A percentile compares a stretch with the other conserved stretches of the same genome.
phyloP scores from a whole-genome alignment of 371 early-diverging fungal genomes.

The Spraguea lophii region DNA sequence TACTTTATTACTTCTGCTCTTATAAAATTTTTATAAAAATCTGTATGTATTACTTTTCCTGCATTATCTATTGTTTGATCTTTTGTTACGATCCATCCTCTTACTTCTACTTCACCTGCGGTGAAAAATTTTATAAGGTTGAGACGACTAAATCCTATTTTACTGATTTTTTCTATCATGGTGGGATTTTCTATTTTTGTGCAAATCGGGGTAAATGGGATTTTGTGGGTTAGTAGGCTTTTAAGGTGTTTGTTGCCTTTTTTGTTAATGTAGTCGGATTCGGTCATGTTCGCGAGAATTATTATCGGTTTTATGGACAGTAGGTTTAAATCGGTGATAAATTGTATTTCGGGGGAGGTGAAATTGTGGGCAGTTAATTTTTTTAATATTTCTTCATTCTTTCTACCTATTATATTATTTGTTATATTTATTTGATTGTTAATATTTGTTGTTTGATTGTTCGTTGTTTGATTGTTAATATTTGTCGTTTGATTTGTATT shows the following conservation, averaged over 20 bases:
- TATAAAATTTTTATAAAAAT: slow-evolving; percentile 80
- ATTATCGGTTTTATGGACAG: slow-evolving; percentile 89
- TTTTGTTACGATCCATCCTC: slow-evolving; percentile 50
- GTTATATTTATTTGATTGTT: too few relatives aligned
- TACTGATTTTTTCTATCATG: slow-evolving; percentile 56
- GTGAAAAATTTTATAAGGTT: slow-evolving; percentile 85
- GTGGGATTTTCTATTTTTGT: slow-evolving; percentile 41
- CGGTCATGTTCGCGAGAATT: slow-evolving; percentile 74
- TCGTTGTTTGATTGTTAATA: too few relatives aligned
- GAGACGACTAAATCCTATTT: slow-evolving; percentile 66
- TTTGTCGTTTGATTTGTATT: too few relatives aligned
- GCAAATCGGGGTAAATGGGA: slow-evolving; percentile 17
- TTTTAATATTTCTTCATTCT: too few relatives aligned
- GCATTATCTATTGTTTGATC: slow-evolving; percentile 76
- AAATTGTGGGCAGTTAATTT: background rate
- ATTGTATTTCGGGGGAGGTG: slow-evolving; percentile 50
- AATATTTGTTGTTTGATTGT: too few relatives aligned
- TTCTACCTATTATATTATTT: too few relatives aligned
- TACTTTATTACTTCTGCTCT: slow-evolving; percentile 82
- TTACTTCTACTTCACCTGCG: slow-evolving; percentile 62
- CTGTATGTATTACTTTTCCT: slow-evolving; percentile 76
- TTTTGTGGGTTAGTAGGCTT: slow-evolving; percentile 17
- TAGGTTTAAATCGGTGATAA: slow-evolving; percentile 67
- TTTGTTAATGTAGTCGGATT: slow-evolving; percentile 62
- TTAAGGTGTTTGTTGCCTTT: slow-evolving; percentile 54